phyloP scores from a whole-genome alignment of 345 rosid genomes.

The Gossypium longicalyx region DNA sequence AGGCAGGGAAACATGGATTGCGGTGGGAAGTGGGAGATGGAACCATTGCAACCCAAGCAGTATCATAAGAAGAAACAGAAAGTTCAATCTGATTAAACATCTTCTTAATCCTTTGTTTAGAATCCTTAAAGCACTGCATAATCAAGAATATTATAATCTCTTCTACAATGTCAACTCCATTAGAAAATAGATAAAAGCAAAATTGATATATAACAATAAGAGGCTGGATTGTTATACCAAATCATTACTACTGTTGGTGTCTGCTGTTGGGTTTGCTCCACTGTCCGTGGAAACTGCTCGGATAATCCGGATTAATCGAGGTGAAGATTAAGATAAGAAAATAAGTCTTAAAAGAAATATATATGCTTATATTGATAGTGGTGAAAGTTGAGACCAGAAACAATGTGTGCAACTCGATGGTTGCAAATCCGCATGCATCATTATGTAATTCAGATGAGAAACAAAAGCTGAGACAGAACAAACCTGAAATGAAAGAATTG shows the following conservation, averaged over 20 bases:
- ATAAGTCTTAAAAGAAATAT: neutral
- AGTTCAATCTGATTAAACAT: constrained; percentile 61
- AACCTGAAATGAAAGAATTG: neutral
- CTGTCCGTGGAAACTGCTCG: constrained; percentile 25
- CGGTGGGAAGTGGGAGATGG: constrained; percentile 49
- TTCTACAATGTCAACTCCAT: neutral
- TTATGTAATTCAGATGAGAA: too few species aligned
- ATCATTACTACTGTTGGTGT: constrained; percentile 22
- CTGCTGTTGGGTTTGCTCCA: constrained; percentile 26
- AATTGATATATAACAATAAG: neutral
- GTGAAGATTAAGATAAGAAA: neutral
- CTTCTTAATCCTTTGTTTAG: constrained; percentile 49
- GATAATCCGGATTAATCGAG: neutral
- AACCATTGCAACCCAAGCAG: constrained; percentile 93
- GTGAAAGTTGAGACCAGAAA: neutral
- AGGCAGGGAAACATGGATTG: constrained; percentile 64
- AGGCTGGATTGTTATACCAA: constrained; percentile 32
- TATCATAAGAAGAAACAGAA: constrained; percentile 74
- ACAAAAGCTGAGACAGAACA: neutral
- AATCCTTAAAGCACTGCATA: constrained; percentile 36
- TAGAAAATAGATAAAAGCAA: constrained; percentile 6
- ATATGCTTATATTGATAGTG: neutral
- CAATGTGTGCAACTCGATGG: too few species aligned
- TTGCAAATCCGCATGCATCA: too few species aligned
- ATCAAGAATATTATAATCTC: neutral